phyloP scores from a whole-genome alignment of 257 asterid genomes.

The Solanum virginianum region DNA sequence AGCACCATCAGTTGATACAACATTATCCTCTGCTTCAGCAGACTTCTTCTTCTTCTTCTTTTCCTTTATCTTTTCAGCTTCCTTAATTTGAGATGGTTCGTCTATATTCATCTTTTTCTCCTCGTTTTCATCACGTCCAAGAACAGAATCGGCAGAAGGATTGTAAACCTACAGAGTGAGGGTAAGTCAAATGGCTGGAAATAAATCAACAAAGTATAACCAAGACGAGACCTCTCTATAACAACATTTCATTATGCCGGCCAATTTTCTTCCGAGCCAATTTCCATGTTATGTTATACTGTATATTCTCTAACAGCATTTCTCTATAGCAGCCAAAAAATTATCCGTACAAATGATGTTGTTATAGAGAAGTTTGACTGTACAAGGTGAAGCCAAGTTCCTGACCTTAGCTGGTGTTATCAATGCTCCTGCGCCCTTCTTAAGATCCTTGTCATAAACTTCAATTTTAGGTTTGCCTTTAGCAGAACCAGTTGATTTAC shows the following conservation, averaged over 20 bases:
- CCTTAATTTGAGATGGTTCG: constrained; percentile 1
- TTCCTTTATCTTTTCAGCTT: constrained; percentile 25
- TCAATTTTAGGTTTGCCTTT: constrained; percentile 85
- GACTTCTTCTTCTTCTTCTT: constrained; percentile 15
- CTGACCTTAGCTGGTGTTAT: constrained; percentile 61
- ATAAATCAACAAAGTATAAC: background rate
- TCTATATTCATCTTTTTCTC: constrained; percentile 1
- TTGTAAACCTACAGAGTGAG: constrained; percentile 43
- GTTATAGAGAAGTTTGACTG: background rate
- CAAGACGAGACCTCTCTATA: background rate
- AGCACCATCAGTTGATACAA: background rate
- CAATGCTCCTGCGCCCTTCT: constrained; percentile 47
- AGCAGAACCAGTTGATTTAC: constrained; percentile 63
- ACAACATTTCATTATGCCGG: background rate
- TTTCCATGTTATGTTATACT: background rate
- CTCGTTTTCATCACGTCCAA: constrained; percentile 22
- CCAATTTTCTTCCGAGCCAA: background rate
- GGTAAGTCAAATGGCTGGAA: background rate
- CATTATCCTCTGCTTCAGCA: constrained; percentile 12
- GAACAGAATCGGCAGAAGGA: constrained; percentile 56
- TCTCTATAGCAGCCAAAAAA: background rate
- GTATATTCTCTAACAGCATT: background rate
- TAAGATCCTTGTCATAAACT: constrained; percentile 63
- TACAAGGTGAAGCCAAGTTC: background rate
- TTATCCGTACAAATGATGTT: background rate